Evolutionary conservation across 108 stramenopile species (phyloP), one percentile per base, ranked within the genome.

Genomic region (Cyclostephanos tholiformis): DNA sequence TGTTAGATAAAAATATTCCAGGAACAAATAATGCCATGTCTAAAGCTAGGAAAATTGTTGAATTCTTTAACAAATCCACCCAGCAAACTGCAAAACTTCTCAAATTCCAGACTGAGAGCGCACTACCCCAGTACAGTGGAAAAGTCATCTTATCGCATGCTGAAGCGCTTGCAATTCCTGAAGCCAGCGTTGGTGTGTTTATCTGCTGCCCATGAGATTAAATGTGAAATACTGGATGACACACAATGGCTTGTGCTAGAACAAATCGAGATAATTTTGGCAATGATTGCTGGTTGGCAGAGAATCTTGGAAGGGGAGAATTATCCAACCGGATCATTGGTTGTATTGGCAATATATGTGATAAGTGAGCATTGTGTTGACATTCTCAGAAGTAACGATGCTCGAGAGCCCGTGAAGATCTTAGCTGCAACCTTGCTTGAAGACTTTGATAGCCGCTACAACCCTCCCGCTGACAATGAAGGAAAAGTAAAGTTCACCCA

Each of bases 171-270:
- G 50, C 17, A 10, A 20, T 51, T 51, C 19, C 20, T 17, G 17
- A 51, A 51, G 50, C 50, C 50, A 4, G 50, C 50, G 19, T 51
- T 51, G 50, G 20, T 51, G 19, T 51, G 50, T 51, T 51, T 51
- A 20, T 20, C 17, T 51, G 50, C 50, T 51, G 50, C 19, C 19
- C 4, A 51, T 51, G 19, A 51, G 17, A 51, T 51, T 20, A 51
- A 51, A 20, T 51, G 50, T 51, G 19, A 51, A 51, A 51, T 51
- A 10, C 50, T 51, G 17, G 50, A 51, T 51, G 50, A 51, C 10
- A 10, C 50, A 9, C 50, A 51, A 20, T 51, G 8, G 50, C 19
- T 51, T 20, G 50, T 51, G 17, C 50, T 51, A 17, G 50, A 51
- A 9, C 50, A 51, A 51, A 51, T 51, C 20, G 8, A 51, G 50